Conservation (phyloP, 225 moss, liverwort and hornwort genomes). For the Rhytidiadelphus loreus region DNA sequence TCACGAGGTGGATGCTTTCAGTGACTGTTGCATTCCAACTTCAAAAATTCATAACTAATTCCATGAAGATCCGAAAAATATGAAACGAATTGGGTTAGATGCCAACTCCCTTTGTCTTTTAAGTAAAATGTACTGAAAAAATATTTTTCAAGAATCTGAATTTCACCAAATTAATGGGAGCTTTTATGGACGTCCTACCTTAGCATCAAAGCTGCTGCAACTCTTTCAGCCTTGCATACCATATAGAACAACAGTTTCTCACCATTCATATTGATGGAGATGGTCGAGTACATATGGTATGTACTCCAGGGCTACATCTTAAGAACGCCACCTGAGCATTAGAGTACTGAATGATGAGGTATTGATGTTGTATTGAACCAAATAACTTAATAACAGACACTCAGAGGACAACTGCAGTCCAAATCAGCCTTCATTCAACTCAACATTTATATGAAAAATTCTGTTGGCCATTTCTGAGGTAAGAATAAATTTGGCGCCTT, state of each 20-base stretch:
- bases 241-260: background rate
- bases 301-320: background rate
- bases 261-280: background rate
- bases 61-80: background rate
- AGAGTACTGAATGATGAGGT: background rate
- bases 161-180: background rate
- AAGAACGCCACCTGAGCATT: background rate
- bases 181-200: accelerated
- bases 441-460: no score
- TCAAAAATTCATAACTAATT: background rate
- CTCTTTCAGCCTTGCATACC: background rate
- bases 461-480: background rate
- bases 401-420: background rate
- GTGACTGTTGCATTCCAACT: background rate
- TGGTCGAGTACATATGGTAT: background rate
- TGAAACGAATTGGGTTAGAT: background rate
- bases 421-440: background rate
- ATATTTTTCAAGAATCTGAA: no score
- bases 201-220: background rate
- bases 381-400: background rate
- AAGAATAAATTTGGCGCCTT: background rate
- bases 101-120: background rate
- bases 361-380: background rate
- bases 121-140: no score
- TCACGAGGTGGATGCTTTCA: accelerated